These are phyloP conservation scores for Fallopia convolvulus DNA, from an alignment of 148 eudicot genomes.

Conservation along the genomic window DNA sequence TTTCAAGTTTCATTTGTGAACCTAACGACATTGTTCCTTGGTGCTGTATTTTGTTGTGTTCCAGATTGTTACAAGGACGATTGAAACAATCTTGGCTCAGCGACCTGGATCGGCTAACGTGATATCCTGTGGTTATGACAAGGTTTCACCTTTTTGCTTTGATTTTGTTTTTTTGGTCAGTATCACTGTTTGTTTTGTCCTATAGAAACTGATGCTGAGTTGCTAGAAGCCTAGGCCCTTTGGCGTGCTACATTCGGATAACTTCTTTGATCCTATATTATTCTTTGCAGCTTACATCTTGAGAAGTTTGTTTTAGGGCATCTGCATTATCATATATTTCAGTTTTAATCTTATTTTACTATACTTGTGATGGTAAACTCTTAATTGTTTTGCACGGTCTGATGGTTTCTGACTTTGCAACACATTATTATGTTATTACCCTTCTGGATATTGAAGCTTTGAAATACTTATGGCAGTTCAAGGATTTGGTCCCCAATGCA, in stretches of 20 bases:
- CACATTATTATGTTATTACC: background rate
- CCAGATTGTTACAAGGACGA: conserved; percentile 64
- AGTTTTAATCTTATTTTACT: background rate
- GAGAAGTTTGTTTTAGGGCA: background rate
- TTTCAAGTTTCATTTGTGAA: background rate
- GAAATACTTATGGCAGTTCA: conserved; percentile 29
- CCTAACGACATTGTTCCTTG: background rate
- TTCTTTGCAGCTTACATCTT: background rate
- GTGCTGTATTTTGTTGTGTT: background rate
- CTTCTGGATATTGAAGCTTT: conserved; percentile 1
- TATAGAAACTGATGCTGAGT: background rate
- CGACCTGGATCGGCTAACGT: conserved; percentile 32
- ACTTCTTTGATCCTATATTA: background rate
- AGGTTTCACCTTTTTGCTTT: conserved; percentile 22
- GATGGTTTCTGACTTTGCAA: background rate
- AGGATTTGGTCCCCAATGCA: conserved; percentile 29
- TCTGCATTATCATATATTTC: background rate
- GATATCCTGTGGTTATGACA: conserved; percentile 51
- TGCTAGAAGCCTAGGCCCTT: background rate
- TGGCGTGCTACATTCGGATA: background rate
- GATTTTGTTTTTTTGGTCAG: background rate
- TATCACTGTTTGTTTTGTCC: background rate
- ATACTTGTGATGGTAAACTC: conserved; percentile 7
- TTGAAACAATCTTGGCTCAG: conserved; percentile 30
- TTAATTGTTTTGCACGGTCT: background rate